These are phyloP conservation scores for Polygonum aviculare DNA, from an alignment of 148 eudicot species.

Conservation along the genomic window DNA sequence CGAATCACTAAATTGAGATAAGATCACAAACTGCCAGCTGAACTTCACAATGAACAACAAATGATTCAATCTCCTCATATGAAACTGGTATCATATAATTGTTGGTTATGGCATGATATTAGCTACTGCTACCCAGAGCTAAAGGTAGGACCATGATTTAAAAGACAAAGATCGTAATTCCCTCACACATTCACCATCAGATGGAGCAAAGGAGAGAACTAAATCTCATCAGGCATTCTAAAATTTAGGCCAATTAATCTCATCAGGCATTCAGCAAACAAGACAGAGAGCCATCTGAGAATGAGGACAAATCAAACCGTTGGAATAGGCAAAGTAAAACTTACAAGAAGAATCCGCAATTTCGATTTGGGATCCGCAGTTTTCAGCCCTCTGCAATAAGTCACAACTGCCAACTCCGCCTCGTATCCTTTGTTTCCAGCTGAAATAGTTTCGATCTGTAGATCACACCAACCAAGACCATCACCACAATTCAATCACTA, in stretches of 20 bases:
- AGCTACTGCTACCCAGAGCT: neutral
- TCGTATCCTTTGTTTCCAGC: conserved; percentile 64
- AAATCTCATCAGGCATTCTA: neutral
- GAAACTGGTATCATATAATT: neutral
- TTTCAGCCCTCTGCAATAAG: conserved; percentile 56
- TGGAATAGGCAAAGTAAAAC: conserved; percentile 15
- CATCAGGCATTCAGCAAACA: neutral
- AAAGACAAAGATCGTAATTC: neutral
- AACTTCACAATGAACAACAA: neutral
- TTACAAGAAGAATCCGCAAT: conserved; percentile 86
- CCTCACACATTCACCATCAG: neutral
- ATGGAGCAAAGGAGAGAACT: neutral
- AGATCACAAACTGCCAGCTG: conserved; percentile 19
- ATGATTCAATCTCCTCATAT: neutral
- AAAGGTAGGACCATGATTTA: neutral
- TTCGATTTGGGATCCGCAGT: conserved; percentile 55
- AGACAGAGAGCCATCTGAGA: neutral
- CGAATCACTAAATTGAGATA: conserved; percentile 79
- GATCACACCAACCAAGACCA: conserved; percentile 9
- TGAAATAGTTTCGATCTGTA: conserved; percentile 66
- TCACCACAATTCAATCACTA: neutral
- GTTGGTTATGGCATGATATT: neutral
- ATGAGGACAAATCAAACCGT: neutral
- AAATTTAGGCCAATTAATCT: neutral
- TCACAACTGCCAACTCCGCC: conserved; percentile 65